Base-by-base conservation (phyloP, 305 asterid species). In the Fraxinus albicans region DNA sequence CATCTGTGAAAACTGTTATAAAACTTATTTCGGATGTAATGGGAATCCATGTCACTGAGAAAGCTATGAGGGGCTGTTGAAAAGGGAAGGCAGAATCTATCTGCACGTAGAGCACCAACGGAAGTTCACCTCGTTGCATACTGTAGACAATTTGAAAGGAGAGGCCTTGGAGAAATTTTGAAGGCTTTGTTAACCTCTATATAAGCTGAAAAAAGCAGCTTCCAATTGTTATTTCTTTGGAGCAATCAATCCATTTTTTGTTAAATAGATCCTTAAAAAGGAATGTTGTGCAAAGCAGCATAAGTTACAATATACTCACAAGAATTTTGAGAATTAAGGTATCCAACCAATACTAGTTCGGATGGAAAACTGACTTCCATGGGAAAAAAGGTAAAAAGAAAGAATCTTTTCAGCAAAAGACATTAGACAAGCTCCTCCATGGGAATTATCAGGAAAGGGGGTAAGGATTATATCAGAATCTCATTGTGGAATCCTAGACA, bases 401-500 rank as follows among this genome's bases (percentile, higher is more conserved):
- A 12, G 75, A 12, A 3, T 29, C 38, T 69, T 69, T 69, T 9
- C 38, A 27, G 74, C 74, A 27, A 35, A 35, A 67, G 8, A 25
- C 19, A 67, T 27, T 29, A 69, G 76, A 17, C 38, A 69, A 65
- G 76, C 38, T 69, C n/a, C 10, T 70, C 40, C 33, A 25, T 63
- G 10, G 34, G 34, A 63, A 23, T 44, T 42, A 21, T 8, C 10
- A 25, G 44, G 27, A 77, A 47, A 77, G 34, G n/a, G 35, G n/a
- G 13, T 60, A 27, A 19, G 9, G 19, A 27, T 27, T 47, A 31
- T 47, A 77, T 27, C 69, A 77, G 19, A 63, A 13, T 35, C 40
- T 69, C 81, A 27, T 31, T 77, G 72, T 8, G 55, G 19, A 31
- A 55, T 8, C 84, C 79, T 58, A 65, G 80, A 31, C 33, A 50